phyloP scores from a whole-genome alignment of 768 basidiomycete genomes.

The Russula olivacea region DNA sequence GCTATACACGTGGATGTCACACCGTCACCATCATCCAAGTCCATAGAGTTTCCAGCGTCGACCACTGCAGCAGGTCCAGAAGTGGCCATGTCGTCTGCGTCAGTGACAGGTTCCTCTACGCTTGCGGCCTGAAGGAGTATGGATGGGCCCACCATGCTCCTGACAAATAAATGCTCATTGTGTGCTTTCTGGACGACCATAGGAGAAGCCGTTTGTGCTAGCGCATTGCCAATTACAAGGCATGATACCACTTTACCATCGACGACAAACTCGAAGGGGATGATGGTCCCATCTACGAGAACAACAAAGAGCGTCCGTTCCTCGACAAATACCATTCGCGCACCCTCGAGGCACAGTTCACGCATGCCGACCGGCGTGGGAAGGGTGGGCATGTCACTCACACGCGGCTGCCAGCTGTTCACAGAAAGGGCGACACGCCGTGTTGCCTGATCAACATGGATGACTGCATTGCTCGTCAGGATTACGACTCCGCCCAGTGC shows the following conservation, averaged over 20 bases:
- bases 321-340: slow-evolving; percentile 62
- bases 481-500: slow-evolving; percentile 80
- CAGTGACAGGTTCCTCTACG: slow-evolving; percentile 54
- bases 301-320: slow-evolving; percentile 73
- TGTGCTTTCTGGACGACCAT: slow-evolving; percentile 44
- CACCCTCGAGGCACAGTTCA: slow-evolving; percentile 66
- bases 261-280: slow-evolving; percentile 68
- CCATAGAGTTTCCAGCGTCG: slow-evolving; percentile 49
- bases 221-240: slow-evolving; percentile 47
- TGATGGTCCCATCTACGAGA: slow-evolving; percentile 64
- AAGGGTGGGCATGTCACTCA: slow-evolving; percentile 58
- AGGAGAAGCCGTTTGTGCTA: slow-evolving; percentile 67
- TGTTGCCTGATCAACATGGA: slow-evolving; percentile 86
- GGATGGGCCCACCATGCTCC: slow-evolving; percentile 78
- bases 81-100: slow-evolving; percentile 38
- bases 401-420: slow-evolving; percentile 79
- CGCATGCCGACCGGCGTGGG: slow-evolving; percentile 41
- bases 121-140: slow-evolving; percentile 60
- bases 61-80: slow-evolving; percentile 47
- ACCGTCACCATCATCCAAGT: slow-evolving; percentile 81
- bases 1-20: slow-evolving; percentile 27
- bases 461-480: slow-evolving; percentile 68
- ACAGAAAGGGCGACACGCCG: slow-evolving; percentile 65
- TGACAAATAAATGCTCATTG: slow-evolving; percentile 62
- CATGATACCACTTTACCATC: slow-evolving; percentile 70